phyloP scores from a whole-genome alignment of 352 stramenopile genomes.

The Phytophthora pinifolia region DNA sequence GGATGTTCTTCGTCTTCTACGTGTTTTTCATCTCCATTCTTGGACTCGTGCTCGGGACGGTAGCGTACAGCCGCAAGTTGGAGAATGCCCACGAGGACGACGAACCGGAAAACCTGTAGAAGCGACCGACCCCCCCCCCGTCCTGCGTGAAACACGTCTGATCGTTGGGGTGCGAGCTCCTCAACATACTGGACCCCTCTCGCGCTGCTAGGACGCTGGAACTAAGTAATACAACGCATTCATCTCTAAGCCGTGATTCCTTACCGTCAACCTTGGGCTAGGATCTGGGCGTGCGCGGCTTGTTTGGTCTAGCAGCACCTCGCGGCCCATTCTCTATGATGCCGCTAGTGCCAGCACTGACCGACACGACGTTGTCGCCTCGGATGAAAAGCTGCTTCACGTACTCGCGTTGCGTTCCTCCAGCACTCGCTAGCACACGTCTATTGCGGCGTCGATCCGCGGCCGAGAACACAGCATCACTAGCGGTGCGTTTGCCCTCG shows the following conservation, averaged over 20 bases:
- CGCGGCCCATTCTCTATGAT: not conserved
- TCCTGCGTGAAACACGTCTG: not conserved
- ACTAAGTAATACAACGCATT: conserved; percentile 24
- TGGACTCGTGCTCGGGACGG: conserved; percentile 57
- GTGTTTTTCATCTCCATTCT: conserved; percentile 64
- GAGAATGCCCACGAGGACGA: conserved; percentile 48
- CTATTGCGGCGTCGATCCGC: conserved; percentile 44
- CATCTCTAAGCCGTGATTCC: conserved; percentile 6
- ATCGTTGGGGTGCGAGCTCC: not conserved
- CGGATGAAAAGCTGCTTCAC: conserved; percentile 91
- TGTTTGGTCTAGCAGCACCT: conserved; percentile 1
- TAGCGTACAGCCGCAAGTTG: conserved; percentile 67
- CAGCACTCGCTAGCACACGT: conserved; percentile 30
- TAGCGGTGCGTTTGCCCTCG: conserved; percentile 18
- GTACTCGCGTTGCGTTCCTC: conserved; percentile 38
- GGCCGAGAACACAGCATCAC: conserved; percentile 48
- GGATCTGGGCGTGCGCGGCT: conserved; percentile 2
- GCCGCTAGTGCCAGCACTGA: conserved; percentile 45
- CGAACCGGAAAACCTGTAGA: conserved; percentile 23
- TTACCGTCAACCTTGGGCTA: conserved; percentile 18
- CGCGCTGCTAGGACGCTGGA: not conserved
- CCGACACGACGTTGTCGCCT: conserved; percentile 91
- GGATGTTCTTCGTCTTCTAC: conserved; percentile 79
- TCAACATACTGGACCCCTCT: not conserved
- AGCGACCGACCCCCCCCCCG: not conserved